Evolutionary conservation across 257 asterid species (phyloP).

Genomic region (Mitragyna speciosa): DNA sequence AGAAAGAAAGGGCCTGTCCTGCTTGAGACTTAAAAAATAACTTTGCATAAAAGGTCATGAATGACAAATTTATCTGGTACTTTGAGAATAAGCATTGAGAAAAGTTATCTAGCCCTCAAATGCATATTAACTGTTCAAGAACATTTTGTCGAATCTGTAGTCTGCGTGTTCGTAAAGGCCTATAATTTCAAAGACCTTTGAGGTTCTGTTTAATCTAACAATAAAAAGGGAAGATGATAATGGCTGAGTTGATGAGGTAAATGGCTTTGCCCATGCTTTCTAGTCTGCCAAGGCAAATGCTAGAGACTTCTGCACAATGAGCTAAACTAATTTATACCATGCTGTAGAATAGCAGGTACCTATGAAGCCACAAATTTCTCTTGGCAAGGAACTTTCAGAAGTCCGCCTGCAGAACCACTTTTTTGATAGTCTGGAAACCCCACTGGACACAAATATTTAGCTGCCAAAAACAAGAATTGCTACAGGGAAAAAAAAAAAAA

Average conservation of each 20-base stretch:
- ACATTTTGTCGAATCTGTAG: background rate
- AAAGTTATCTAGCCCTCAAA: too few relatives aligned
- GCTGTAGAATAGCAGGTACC: background rate
- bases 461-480: background rate
- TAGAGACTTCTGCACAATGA: background rate
- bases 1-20: too few relatives aligned
- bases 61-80: too few relatives aligned
- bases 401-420: background rate
- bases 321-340: background rate
- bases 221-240: background rate
- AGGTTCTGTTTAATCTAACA: background rate
- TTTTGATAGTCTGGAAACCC: background rate
- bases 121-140: too few relatives aligned
- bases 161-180: background rate
- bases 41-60: too few relatives aligned
- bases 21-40: too few relatives aligned
- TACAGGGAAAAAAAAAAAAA: background rate
- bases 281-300: background rate
- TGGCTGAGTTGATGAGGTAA: background rate
- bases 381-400: background rate
- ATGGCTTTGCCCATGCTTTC: background rate
- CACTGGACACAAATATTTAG: slow-evolving; percentile 1
- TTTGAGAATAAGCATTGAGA: too few relatives aligned
- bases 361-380: background rate
- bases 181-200: background rate